phyloP scores from a whole-genome alignment of 208 protist species.

The Crithidia thermophila region DNA sequence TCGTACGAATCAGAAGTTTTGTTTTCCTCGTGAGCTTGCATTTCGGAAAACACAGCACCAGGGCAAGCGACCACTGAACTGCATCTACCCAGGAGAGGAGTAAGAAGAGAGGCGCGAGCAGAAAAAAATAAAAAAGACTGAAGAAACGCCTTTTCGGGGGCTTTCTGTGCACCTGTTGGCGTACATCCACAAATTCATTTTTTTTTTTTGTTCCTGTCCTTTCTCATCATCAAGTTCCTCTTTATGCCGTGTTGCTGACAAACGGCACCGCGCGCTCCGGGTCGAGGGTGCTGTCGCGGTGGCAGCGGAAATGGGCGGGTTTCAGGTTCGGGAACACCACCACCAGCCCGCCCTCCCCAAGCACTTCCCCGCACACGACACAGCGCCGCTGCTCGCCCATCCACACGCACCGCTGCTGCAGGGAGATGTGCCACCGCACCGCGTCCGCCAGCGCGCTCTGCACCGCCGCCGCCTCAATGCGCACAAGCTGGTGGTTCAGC shows the following conservation, averaged over 20 bases:
- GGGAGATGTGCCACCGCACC: slow-evolving; percentile 23
- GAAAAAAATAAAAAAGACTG: too few species aligned
- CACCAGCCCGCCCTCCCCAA: slow-evolving; percentile 28
- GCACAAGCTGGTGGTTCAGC: slow-evolving; percentile 28
- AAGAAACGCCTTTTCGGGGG: too few species aligned
- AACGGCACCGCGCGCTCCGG: slow-evolving; percentile 61
- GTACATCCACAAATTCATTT: too few species aligned
- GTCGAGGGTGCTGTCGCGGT: slow-evolving; percentile 37
- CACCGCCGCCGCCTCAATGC: slow-evolving; percentile 25
- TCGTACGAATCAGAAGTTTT: too few species aligned
- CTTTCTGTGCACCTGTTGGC: too few species aligned
- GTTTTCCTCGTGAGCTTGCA: too few species aligned
- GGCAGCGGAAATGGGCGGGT: slow-evolving; percentile 55
- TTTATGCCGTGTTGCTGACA: not conserved
- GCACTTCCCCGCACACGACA: slow-evolving; percentile 39
- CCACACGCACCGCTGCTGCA: slow-evolving; percentile 51
- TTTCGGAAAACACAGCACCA: too few species aligned
- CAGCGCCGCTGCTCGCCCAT: slow-evolving; percentile 42
- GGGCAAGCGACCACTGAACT: too few species aligned
- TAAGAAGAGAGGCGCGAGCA: too few species aligned
- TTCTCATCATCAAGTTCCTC: not conserved
- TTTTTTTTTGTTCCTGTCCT: too few species aligned
- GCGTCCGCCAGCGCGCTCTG: slow-evolving; percentile 23
- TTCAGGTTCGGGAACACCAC: slow-evolving; percentile 71
- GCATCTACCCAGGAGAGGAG: too few species aligned